phyloP scores from a whole-genome alignment of 2,329 filamentous ascomycete genomes.

The Monilinia polystroma region DNA sequence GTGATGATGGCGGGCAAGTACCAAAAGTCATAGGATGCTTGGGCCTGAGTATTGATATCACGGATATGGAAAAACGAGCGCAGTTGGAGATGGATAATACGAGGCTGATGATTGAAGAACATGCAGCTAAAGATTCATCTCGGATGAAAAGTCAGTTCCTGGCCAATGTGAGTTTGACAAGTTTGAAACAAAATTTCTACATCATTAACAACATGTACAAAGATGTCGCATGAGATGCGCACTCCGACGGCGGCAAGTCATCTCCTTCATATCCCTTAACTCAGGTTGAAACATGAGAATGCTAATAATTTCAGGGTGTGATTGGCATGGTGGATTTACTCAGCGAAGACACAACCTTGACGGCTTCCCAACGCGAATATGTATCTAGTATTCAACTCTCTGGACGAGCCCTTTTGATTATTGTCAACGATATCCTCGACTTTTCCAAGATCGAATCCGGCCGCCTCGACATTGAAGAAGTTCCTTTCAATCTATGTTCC shows the following conservation, averaged over 20 bases:
- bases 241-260: constrained; percentile 33
- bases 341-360: constrained; percentile 31
- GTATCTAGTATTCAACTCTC: constrained; percentile 34
- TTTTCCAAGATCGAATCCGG: constrained; percentile 75
- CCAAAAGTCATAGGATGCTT: constrained; percentile 32
- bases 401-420: constrained; percentile 41
- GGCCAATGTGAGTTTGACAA: constrained; percentile 30
- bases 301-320: constrained; percentile 28
- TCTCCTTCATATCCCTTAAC: not conserved
- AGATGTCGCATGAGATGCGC: constrained; percentile 37
- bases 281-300: not conserved
- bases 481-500: constrained; percentile 58
- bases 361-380: constrained; percentile 31
- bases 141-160: constrained; percentile 35
- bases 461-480: constrained; percentile 67
- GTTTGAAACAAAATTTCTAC: not conserved
- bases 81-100: constrained; percentile 33
- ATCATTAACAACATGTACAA: constrained; percentile 5
- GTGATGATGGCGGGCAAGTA: constrained; percentile 27
- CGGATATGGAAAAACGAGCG: constrained; percentile 32
- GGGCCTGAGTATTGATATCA: constrained; percentile 34
- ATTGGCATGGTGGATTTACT: constrained; percentile 36
- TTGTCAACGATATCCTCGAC: constrained; percentile 71
- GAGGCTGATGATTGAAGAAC: constrained; percentile 31
- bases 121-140: constrained; percentile 34